These are phyloP conservation scores for Colletotrichum sp. DNA, from an alignment of 2,329 filamentous ascomycete genomes.

Conservation along the genomic window DNA sequence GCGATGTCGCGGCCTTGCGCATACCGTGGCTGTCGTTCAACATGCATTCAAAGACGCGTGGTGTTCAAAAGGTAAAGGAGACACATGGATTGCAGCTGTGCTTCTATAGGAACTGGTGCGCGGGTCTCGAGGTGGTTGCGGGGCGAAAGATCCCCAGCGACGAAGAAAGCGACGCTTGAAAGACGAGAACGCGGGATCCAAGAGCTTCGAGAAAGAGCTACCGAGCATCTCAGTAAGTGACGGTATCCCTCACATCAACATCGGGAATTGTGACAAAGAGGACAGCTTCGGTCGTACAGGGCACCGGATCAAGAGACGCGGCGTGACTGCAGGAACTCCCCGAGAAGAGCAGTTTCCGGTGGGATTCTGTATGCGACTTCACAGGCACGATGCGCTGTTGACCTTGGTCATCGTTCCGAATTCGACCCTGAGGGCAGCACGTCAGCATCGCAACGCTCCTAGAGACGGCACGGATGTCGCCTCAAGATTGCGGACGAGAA, in stretches of 20 bases:
- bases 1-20: background rate
- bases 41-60: background rate
- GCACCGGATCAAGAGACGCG: background rate
- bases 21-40: background rate
- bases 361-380: background rate
- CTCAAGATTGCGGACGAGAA: background rate
- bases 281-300: background rate
- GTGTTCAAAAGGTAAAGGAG: background rate
- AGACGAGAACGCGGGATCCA: background rate
- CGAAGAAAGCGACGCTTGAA: background rate
- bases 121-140: background rate
- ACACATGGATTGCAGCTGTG: background rate
- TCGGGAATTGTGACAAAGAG: background rate
- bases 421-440: background rate
- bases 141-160: background rate
- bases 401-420: background rate
- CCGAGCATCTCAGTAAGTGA: background rate
- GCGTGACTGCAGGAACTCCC: background rate
- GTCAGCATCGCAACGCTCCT: background rate
- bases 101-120: background rate
- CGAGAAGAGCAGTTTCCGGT: background rate
- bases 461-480: background rate
- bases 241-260: background rate
- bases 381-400: background rate
- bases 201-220: background rate